Conservation (phyloP, 768 basidiomycete genomes). For the Grammothele lineata region DNA sequence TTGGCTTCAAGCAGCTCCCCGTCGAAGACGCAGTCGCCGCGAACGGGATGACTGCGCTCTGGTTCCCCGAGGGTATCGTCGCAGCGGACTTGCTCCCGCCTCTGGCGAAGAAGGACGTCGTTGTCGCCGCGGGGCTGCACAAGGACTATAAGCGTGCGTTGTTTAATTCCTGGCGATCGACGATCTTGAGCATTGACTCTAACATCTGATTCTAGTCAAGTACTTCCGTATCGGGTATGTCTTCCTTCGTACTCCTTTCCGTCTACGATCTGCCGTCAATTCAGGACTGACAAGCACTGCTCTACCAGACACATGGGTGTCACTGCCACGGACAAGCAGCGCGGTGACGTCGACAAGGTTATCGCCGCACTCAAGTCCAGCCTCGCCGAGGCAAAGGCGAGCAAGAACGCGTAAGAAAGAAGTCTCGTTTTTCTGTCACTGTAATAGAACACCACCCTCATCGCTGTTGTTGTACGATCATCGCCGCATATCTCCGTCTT, state of each 20-base stretch:
- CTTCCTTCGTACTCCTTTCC: neutral
- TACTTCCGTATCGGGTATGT: constrained; percentile 88
- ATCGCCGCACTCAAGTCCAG: constrained; percentile 60
- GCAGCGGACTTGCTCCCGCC: constrained; percentile 76
- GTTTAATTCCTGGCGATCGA: neutral
- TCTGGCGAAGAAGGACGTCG: constrained; percentile 64
- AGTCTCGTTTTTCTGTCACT: constrained; percentile 4
- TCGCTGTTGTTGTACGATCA: constrained; percentile 9
- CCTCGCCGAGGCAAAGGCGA: constrained; percentile 36
- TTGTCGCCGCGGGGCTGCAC: constrained; percentile 88
- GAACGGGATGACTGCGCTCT: constrained; percentile 94
- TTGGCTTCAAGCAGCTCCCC: constrained; percentile 77
- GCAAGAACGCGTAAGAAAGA: constrained; percentile 25
- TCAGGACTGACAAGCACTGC: neutral
- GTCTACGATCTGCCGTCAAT: too few species aligned
- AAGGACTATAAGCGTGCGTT: constrained; percentile 71
- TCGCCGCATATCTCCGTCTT: neutral
- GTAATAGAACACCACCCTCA: constrained; percentile 11
- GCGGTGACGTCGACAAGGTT: constrained; percentile 76
- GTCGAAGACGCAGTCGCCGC: constrained; percentile 59
- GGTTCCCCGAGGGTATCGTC: constrained; percentile 77
- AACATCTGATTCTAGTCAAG: constrained; percentile 44
- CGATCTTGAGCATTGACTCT: constrained; percentile 3
- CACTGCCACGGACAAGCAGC: constrained; percentile 63
- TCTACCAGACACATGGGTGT: constrained; percentile 79